These are phyloP conservation scores for Daldinia sp. DNA, from an alignment of 2,329 filamentous ascomycete genomes.

Conservation along the genomic window DNA sequence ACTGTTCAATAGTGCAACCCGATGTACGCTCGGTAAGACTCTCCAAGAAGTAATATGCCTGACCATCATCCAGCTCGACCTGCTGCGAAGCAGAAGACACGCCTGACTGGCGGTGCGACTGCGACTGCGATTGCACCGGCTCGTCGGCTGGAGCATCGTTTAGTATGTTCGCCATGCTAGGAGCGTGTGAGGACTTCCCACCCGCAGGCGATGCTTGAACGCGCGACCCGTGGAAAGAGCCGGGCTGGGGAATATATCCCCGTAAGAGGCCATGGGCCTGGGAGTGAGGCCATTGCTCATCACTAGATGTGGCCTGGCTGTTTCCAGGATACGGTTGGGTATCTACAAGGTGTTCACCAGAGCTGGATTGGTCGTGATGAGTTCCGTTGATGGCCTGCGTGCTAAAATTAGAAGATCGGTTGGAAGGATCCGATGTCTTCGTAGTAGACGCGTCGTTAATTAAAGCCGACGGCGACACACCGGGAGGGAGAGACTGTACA, in stretches of 20 bases:
- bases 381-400: constrained; percentile 77
- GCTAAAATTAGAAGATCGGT: constrained; percentile 69
- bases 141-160: constrained; percentile 53
- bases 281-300: constrained; percentile 66
- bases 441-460: constrained; percentile 92
- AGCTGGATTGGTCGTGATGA: constrained; percentile 55
- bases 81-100: constrained; percentile 54
- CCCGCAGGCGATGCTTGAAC: constrained; percentile 50
- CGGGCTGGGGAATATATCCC: constrained; percentile 50
- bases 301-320: constrained; percentile 60
- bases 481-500: constrained; percentile 64
- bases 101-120: constrained; percentile 40
- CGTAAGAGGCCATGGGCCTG: constrained; percentile 62
- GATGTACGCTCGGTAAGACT: constrained; percentile 73
- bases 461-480: constrained; percentile 65
- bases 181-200: constrained; percentile 47
- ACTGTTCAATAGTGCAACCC: constrained; percentile 87
- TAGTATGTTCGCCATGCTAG: constrained; percentile 52
- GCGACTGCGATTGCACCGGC: constrained; percentile 38
- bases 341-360: constrained; percentile 58
- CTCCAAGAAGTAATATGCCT: constrained; percentile 66
- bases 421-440: constrained; percentile 81
- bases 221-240: constrained; percentile 39
- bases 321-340: constrained; percentile 54
- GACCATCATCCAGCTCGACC: constrained; percentile 55